phyloP scores from a whole-genome alignment of 2,329 filamentous ascomycete genomes.

The Ceratocystis destructans region DNA sequence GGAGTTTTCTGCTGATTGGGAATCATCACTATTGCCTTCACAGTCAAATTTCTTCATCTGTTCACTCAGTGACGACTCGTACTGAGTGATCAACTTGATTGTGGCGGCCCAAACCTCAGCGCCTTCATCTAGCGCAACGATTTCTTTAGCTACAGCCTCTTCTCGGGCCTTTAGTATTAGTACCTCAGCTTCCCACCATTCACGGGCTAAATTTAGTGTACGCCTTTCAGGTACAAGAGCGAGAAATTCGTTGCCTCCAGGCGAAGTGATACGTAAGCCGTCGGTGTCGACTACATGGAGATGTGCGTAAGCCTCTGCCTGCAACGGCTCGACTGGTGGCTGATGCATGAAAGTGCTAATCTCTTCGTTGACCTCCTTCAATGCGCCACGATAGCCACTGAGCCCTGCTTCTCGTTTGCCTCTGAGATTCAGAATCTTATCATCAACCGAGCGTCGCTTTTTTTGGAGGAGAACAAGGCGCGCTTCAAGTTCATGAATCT shows the following conservation, averaged over 20 bases:
- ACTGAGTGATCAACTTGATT: conserved; percentile 44
- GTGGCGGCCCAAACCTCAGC: conserved; percentile 52
- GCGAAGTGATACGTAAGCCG: conserved; percentile 22
- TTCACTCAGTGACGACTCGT: conserved; percentile 49
- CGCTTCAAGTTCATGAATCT: conserved; percentile 54
- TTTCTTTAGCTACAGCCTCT: conserved; percentile 45
- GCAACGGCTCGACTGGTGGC: conserved; percentile 42
- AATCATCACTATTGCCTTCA: conserved; percentile 5
- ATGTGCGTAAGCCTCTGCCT: conserved; percentile 31
- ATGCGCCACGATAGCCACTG: conserved; percentile 54
- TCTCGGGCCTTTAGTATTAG: conserved; percentile 41
- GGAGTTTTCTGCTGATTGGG: conserved; percentile 27
- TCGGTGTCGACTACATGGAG: conserved; percentile 14
- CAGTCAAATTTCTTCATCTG: conserved; percentile 33
- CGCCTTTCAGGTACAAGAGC: conserved; percentile 49
- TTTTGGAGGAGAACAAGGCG: conserved; percentile 47
- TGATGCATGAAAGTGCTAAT: conserved; percentile 44
- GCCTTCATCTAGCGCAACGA: conserved; percentile 52
- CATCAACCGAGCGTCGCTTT: conserved; percentile 44
- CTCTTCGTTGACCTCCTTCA: conserved; percentile 51
- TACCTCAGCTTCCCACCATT: conserved; percentile 56
- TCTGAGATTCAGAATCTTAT: conserved; percentile 46
- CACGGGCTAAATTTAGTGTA: conserved; percentile 55
- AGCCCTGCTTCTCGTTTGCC: conserved; percentile 57
- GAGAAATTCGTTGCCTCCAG: conserved; percentile 41